phyloP scores from a whole-genome alignment of 257 asterid genomes.

The Phtheirospermum japonicum region DNA sequence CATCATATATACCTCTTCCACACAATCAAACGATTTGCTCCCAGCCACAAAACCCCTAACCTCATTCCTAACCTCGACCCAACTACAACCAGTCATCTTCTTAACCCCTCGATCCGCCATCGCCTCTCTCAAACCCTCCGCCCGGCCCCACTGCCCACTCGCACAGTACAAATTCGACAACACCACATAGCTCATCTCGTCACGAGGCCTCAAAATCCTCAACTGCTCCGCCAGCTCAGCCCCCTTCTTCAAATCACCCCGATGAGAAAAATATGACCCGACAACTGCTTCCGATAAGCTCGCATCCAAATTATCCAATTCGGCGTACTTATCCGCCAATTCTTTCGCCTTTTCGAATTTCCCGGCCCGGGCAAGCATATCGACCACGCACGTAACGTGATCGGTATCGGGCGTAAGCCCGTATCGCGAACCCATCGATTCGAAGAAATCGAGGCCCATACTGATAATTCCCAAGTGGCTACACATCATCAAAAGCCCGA shows the following conservation, averaged over 20 bases:
- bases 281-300: conserved; percentile 50
- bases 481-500: conserved; percentile 74
- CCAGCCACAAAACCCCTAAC: conserved; percentile 57
- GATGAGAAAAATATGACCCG: conserved; percentile 44
- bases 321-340: conserved; percentile 33
- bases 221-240: conserved; percentile 43
- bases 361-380: conserved; percentile 66
- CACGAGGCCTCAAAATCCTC: conserved; percentile 43
- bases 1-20: conserved; percentile 38
- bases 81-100: conserved; percentile 62
- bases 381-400: conserved; percentile 62
- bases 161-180: conserved; percentile 65
- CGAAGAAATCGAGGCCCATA: conserved; percentile 43
- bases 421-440: conserved; percentile 47
- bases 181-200: conserved; percentile 70
- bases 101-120: conserved; percentile 54
- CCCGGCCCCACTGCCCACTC: conserved; percentile 73
- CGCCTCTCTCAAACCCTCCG: conserved; percentile 49
- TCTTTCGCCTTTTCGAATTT: conserved; percentile 50
- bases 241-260: conserved; percentile 36
- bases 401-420: conserved; percentile 52
- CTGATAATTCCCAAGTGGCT: conserved; percentile 65
- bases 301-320: conserved; percentile 19
- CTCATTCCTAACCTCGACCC: conserved; percentile 62
- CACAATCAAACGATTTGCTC: conserved; percentile 20